Conservation (phyloP, 179 eudicot species). For the Silene coronaria region DNA sequence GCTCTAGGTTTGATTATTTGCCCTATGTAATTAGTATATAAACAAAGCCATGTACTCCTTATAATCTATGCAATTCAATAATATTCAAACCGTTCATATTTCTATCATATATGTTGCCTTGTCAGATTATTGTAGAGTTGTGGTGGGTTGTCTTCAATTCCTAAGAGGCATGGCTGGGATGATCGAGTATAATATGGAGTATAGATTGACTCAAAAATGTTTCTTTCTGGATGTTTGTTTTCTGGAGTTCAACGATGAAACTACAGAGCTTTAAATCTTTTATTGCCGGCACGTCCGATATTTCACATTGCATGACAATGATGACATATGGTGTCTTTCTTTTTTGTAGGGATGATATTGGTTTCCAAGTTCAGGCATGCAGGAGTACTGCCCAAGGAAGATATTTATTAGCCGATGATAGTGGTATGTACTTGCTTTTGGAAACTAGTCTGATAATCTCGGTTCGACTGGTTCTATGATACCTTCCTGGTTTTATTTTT, state of each 20-base stretch:
- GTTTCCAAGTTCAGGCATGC: slow-evolving; percentile 46
- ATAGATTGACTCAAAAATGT: slow-evolving; percentile 1
- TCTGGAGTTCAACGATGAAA: background rate
- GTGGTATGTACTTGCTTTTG: slow-evolving; percentile 17
- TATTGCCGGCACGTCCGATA: background rate
- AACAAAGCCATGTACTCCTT: too few species aligned
- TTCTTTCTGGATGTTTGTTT: slow-evolving; percentile 8
- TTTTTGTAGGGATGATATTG: slow-evolving; percentile 51
- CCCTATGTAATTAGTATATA: too few species aligned
- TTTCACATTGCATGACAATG: background rate
- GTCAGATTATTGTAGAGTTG: background rate
- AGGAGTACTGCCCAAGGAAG: slow-evolving; percentile 92
- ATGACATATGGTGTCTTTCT: slow-evolving; percentile 8
- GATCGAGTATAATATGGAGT: background rate
- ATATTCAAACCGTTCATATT: too few species aligned
- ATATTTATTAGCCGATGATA: slow-evolving; percentile 76
- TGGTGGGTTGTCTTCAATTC: background rate
- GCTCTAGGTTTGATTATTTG: too few species aligned
- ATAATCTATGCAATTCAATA: too few species aligned
- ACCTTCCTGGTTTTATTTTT: background rate
- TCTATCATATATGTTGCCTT: background rate
- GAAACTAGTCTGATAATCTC: background rate
- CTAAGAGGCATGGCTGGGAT: background rate
- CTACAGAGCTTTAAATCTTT: background rate
- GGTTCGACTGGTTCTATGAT: background rate